Conservation (phyloP, 108 stramenopile genomes). For the Pinguiococcus pyrenoidosus region DNA sequence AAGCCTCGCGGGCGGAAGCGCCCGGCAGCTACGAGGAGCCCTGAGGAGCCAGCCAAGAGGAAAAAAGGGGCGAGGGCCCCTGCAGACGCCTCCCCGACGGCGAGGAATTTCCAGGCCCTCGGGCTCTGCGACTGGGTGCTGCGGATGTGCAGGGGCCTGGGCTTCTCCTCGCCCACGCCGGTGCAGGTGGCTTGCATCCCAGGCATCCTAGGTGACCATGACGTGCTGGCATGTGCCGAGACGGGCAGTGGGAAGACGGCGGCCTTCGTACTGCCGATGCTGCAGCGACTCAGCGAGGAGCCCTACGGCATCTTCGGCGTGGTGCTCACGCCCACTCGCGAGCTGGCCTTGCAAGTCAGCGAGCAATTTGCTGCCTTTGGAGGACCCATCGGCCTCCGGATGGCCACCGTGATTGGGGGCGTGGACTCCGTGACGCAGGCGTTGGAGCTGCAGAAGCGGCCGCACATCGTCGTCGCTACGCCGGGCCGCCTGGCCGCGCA, state of each 20-base stretch:
- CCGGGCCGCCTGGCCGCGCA: slow-evolving; percentile 78
- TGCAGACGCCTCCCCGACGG: no score
- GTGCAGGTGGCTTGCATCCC: slow-evolving; percentile 42
- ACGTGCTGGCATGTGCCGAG: slow-evolving; percentile 42
- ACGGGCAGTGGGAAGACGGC: slow-evolving; percentile 48
- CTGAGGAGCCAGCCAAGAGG: no score
- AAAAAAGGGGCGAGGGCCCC: no score
- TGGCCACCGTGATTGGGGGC: slow-evolving; percentile 76
- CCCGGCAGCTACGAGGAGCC: no score
- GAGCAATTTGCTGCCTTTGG: slow-evolving; percentile 85
- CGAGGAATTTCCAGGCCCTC: slow-evolving; percentile 16
- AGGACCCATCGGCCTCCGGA: slow-evolving; percentile 48
- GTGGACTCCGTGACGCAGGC: slow-evolving; percentile 59
- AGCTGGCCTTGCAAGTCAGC: slow-evolving; percentile 89
- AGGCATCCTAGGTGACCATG: slow-evolving; percentile 26
- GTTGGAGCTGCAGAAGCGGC: slow-evolving; percentile 38
- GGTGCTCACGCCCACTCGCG: slow-evolving; percentile 80
- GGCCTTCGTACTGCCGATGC: slow-evolving; percentile 42
- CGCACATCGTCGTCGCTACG: slow-evolving; percentile 88
- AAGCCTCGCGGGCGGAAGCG: no score
- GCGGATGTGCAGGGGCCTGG: slow-evolving; percentile 19
- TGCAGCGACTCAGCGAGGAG: slow-evolving; percentile 33
- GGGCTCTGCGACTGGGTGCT: slow-evolving; percentile 34
- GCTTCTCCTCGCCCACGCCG: slow-evolving; percentile 32
- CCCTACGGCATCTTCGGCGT: slow-evolving; percentile 56